phyloP scores from a whole-genome alignment of 345 rosid genomes.

The Combretum micranthum region DNA sequence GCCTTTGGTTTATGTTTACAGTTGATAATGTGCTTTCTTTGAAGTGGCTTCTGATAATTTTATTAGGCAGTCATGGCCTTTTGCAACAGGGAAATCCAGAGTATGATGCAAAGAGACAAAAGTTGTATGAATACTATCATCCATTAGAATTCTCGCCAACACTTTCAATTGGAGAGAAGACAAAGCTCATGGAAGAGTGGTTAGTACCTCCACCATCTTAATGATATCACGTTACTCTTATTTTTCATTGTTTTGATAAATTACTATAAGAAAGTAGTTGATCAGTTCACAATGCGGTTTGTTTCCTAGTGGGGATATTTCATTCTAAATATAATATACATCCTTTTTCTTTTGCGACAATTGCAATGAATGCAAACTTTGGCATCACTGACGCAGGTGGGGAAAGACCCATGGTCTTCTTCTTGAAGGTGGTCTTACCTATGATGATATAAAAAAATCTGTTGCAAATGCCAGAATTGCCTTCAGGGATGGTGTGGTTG shows the following conservation, averaged over 20 bases:
- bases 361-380: neutral
- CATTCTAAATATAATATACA: neutral
- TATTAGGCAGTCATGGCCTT: slow-evolving; percentile 72
- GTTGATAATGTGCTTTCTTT: neutral
- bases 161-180: slow-evolving; percentile 68
- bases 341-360: neutral
- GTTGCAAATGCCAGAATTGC: slow-evolving; percentile 56
- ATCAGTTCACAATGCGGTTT: no score
- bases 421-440: slow-evolving; percentile 80
- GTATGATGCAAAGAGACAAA: slow-evolving; percentile 68
- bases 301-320: neutral
- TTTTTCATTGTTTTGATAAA: no score
- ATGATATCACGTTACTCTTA: no score
- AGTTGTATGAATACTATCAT: slow-evolving; percentile 60
- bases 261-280: no score
- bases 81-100: slow-evolving; percentile 69
- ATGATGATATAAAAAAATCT: slow-evolving; percentile 62
- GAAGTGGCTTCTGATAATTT: slow-evolving; percentile 6
- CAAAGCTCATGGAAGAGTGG: slow-evolving; percentile 97
- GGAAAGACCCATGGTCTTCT: slow-evolving; percentile 75
- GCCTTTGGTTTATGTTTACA: neutral
- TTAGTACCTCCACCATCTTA: slow-evolving; percentile 8
- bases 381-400: slow-evolving; percentile 53
- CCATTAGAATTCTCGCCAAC: slow-evolving; percentile 69
- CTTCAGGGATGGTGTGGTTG: slow-evolving; percentile 75